These are phyloP conservation scores for Plantago ovata DNA, from an alignment of 257 asterid genomes.

Conservation along the genomic window DNA sequence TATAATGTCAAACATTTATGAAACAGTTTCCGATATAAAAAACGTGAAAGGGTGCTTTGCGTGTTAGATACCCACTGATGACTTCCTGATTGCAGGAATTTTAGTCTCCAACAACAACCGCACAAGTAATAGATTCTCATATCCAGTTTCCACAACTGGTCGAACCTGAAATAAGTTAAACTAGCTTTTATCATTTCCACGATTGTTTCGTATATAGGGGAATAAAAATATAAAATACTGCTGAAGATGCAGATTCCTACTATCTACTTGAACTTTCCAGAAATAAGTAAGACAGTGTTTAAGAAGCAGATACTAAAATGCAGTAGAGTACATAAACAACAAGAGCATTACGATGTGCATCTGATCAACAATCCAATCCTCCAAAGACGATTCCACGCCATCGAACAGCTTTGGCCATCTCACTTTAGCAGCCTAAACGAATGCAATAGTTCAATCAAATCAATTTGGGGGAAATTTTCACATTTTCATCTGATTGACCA, in stretches of 20 bases:
- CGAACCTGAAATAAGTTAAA: conserved; percentile 63
- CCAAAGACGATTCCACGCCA: conserved; percentile 62
- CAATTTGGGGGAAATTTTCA: not conserved
- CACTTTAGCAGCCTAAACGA: conserved; percentile 75
- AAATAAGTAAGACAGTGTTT: not conserved
- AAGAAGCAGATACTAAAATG: not conserved
- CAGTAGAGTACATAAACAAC: not conserved
- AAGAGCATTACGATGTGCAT: conserved; percentile 58
- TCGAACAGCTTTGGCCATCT: conserved; percentile 82
- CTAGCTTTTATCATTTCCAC: conserved; percentile 17
- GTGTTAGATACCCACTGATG: conserved; percentile 61
- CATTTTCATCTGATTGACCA: not conserved
- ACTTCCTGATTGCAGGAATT: conserved; percentile 68
- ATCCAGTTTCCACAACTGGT: conserved; percentile 97
- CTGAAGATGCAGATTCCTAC: too few species aligned
- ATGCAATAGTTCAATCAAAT: conserved; percentile 4
- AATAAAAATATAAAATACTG: too few species aligned
- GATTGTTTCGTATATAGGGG: not conserved
- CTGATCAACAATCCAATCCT: conserved; percentile 93
- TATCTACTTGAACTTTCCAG: too few species aligned
- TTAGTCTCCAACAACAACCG: conserved; percentile 74
- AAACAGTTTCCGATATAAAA: not conserved
- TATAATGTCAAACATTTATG: conserved; percentile 11
- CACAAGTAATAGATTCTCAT: conserved; percentile 83
- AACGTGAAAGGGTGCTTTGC: not conserved